A percentile compares a stretch with the other conserved stretches of the same genome.
These are phyloP conservation scores for Clohesyomyces aquaticus DNA, from an alignment of 495 filamentous ascomycete genomes.

Conservation along the genomic window DNA sequence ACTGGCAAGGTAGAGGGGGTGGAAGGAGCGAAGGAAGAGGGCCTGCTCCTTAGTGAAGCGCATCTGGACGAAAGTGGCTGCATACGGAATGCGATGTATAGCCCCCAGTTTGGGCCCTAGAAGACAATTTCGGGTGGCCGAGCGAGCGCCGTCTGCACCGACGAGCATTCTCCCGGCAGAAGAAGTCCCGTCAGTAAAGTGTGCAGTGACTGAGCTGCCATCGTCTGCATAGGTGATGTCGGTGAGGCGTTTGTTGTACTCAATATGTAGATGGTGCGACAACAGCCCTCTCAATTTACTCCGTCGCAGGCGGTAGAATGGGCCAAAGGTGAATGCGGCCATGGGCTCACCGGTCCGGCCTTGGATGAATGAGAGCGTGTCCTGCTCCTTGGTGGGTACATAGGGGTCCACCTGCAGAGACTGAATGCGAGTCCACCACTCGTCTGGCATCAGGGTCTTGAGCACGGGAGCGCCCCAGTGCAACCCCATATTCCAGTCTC, in stretches of 20 bases:
- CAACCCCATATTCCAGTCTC: slow-evolving; percentile 62
- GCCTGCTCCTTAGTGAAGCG: slow-evolving; percentile 38
- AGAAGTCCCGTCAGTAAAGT: slow-evolving; percentile 50
- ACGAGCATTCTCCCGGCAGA: slow-evolving; percentile 47
- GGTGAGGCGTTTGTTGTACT: slow-evolving; percentile 41
- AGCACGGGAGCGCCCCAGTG: slow-evolving; percentile 58
- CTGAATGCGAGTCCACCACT: slow-evolving; percentile 45
- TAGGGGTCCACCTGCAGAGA: slow-evolving; percentile 51
- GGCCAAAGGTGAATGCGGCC: slow-evolving; percentile 43
- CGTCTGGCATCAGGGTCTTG: slow-evolving; percentile 47
- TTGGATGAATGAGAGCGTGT: slow-evolving; percentile 52
- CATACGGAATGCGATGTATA: slow-evolving; percentile 35
- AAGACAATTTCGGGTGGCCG: slow-evolving; percentile 47
- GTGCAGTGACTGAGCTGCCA: slow-evolving; percentile 40
- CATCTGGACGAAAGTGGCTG: slow-evolving; percentile 37
- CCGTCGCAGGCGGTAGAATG: slow-evolving; percentile 55
- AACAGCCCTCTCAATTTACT: slow-evolving; percentile 50
- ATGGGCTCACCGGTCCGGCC: slow-evolving; percentile 54
- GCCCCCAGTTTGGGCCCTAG: slow-evolving; percentile 43
- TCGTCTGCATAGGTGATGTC: slow-evolving; percentile 37
- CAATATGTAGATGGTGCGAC: slow-evolving; percentile 50
- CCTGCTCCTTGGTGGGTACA: slow-evolving; percentile 44
- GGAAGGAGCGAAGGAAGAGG: slow-evolving; percentile 35
- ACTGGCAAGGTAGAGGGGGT: slow-evolving; percentile 41
- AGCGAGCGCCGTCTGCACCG: slow-evolving; percentile 53